Base-by-base conservation (phyloP, 2,329 filamentous ascomycete genomes). In the Aspergillus japonicus region DNA sequence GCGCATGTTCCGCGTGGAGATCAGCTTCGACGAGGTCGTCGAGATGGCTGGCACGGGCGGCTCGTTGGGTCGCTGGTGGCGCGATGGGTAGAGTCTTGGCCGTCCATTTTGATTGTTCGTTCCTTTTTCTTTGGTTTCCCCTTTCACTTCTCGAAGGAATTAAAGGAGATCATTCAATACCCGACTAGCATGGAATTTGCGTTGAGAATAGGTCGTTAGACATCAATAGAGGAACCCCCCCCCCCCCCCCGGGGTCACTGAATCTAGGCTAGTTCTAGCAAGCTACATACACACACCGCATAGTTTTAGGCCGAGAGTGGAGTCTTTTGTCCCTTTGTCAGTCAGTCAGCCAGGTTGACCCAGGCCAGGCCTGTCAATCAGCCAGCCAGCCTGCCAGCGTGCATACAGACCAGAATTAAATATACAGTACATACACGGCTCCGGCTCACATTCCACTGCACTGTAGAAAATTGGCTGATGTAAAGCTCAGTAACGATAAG, bases 11-110 rank as follows among this genome's bases (percentile, higher is more conserved):
- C 75, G 74, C 33, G 71, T 80, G 47, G 78, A 81, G 64, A 75
- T 80, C 55, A 79, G 78, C 59, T 78, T 80, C 59, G 75, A 80
- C 64, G 79, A 79, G 57, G 76, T 77, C 23, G 72, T 77, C 60
- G 75, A 73, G 39, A 72, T 77, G 69, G 75, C 75, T 54, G 77
- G 77, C 16, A 71, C 69, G 5, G 71, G 72, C 29, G 75, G 72
- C 16, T 71, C 74, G 6, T 60, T 79, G 56, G 77, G 77, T 11
- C 71, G 72, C 51, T 79, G 77, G 77, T 79, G 77, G 77, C 74
- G 77, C 26, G 73, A 77, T 61, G 71, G 66, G 11, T 67, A n/a
- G 14, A 24, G 12, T 29, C 5, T 14, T 33, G 23, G 23, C 23
- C 23, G 23, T 23, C 23, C 2, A 23, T 23, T 23, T 23, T 23